Conservation (phyloP, 331 rosid species). For the Malus hybrid region DNA sequence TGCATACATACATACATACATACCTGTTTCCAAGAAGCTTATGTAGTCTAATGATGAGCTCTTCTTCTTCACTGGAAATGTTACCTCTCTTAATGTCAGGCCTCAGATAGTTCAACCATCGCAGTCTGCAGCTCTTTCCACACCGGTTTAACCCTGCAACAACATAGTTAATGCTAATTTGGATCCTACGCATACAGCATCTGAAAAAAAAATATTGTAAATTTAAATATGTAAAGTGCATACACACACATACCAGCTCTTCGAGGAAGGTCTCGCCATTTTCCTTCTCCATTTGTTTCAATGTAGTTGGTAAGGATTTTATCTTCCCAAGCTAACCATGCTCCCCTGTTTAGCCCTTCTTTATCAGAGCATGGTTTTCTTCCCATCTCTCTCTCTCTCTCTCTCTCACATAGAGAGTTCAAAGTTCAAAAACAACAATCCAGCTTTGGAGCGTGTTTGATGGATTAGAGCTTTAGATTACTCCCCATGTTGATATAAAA, state of each 20-base stretch:
- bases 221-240: too few species aligned
- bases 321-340: conserved; percentile 31
- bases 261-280: conserved; percentile 26
- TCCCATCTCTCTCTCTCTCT: conserved; percentile 9
- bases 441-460: too few species aligned
- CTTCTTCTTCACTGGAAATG: conserved; percentile 15
- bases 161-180: not conserved
- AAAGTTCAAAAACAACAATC: not conserved
- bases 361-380: conserved; percentile 22
- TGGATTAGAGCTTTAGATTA: not conserved
- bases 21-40: conserved; percentile 28
- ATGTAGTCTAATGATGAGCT: conserved; percentile 18
- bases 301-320: conserved; percentile 12
- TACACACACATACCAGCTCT: conserved; percentile 19
- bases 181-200: too few species aligned
- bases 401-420: not conserved
- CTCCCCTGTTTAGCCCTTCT: conserved; percentile 20
- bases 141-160: conserved; percentile 11
- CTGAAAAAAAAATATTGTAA: not conserved
- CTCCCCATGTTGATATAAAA: not conserved
- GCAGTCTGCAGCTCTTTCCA: conserved; percentile 25
- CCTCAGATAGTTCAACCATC: conserved; percentile 17
- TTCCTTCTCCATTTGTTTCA: conserved; percentile 19
- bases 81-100: conserved; percentile 19
- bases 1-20: not conserved